These are phyloP conservation scores for Protomyces arabidopsidicola DNA, from an alignment of 1,139 yeast species.

Conservation along the genomic window DNA sequence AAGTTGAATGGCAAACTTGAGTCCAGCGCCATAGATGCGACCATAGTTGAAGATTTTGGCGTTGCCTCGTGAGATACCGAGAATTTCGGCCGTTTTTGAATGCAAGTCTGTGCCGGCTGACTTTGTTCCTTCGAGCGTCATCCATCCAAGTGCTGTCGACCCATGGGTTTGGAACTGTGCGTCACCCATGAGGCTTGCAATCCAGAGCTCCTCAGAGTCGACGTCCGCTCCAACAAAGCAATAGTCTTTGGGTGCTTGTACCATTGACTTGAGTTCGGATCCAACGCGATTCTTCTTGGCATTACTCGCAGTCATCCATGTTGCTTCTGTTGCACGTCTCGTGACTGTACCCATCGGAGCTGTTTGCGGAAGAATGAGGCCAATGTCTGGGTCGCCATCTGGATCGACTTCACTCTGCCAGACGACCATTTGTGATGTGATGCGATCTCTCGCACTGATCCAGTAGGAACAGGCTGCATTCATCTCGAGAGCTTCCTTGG, in stretches of 20 bases:
- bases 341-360: constrained; percentile 96
- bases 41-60: constrained; percentile 97
- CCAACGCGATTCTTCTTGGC: constrained; percentile 83
- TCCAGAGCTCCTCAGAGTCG: constrained; percentile 97
- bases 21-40: constrained; percentile 95
- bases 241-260: constrained; percentile 84
- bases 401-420: constrained; percentile 41
- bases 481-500: constrained; percentile 69
- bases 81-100: constrained; percentile 83
- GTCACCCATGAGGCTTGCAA: constrained; percentile 92
- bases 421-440: constrained; percentile 79
- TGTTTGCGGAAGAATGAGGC: constrained; percentile 76
- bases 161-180: constrained; percentile 86
- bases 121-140: constrained; percentile 96
- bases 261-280: constrained; percentile 82
- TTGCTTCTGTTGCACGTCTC: constrained; percentile 91
- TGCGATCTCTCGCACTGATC: constrained; percentile 85
- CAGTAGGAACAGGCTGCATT: constrained; percentile 85
- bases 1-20: constrained; percentile 75
- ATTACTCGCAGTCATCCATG: constrained; percentile 97
- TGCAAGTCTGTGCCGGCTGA: constrained; percentile 88
- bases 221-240: constrained; percentile 97
- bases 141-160: constrained; percentile 97
- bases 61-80: constrained; percentile 84
- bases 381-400: constrained; percentile 46